Evolutionary conservation across 495 filamentous ascomycete species (phyloP).

Genomic region (Penicillium salamii): DNA sequence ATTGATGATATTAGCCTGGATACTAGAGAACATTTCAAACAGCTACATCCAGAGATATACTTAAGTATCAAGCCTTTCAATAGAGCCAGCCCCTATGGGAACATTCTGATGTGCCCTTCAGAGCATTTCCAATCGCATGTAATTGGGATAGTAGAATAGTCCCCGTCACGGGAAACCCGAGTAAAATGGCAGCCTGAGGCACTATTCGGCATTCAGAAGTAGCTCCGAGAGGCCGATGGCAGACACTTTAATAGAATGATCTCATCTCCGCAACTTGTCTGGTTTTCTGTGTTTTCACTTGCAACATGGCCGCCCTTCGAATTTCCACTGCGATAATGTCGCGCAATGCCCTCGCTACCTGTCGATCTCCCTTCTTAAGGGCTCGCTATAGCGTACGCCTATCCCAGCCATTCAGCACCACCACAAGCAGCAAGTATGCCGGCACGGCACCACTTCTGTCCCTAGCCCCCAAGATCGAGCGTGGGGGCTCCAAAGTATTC

Average conservation of each 20-base stretch:
- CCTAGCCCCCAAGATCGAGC: conserved; percentile 34
- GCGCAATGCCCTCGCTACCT: conserved; percentile 23
- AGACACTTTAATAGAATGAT: conserved; percentile 13
- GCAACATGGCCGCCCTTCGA: conserved; percentile 29
- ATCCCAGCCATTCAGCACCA: conserved; percentile 6
- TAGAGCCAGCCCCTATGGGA: too few species aligned
- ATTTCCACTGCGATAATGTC: conserved; percentile 26
- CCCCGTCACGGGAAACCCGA: too few species aligned
- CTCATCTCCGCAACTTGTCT: conserved; percentile 1
- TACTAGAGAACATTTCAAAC: too few species aligned
- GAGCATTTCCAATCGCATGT: too few species aligned
- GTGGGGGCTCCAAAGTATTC: conserved; percentile 58
- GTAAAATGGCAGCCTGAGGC: too few species aligned
- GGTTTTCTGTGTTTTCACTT: background rate
- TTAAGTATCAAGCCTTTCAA: too few species aligned
- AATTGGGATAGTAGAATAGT: too few species aligned
- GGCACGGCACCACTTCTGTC: conserved; percentile 14
- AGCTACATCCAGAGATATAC: too few species aligned
- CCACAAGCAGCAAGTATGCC: conserved; percentile 19
- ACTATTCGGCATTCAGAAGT: conserved; percentile 44
- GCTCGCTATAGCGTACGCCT: conserved; percentile 16
- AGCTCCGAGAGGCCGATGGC: conserved; percentile 33
- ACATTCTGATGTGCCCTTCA: background rate
- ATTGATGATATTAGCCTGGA: background rate
- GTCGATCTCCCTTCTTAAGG: conserved; percentile 26